phyloP scores from a whole-genome alignment of 139 green algal species.

The Picocystis salinarum region DNA sequence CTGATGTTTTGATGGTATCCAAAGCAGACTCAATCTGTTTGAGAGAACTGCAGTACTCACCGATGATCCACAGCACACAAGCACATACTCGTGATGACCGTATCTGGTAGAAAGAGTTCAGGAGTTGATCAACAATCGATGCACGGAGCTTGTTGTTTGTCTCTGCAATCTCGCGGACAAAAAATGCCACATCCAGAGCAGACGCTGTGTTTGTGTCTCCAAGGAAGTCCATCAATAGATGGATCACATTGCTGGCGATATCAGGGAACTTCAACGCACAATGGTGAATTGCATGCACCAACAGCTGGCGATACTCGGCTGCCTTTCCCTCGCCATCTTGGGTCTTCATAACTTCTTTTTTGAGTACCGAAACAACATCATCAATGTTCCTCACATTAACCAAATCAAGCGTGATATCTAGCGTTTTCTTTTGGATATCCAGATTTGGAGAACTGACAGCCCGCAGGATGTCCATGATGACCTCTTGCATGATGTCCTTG shows the following conservation, averaged over 20 bases:
- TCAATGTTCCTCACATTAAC: constrained; percentile 72
- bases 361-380: constrained; percentile 75
- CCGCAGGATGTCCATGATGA: constrained; percentile 92
- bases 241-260: constrained; percentile 71
- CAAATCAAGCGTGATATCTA: constrained; percentile 88
- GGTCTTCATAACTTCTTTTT: constrained; percentile 90
- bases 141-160: constrained; percentile 71
- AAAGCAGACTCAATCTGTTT: constrained; percentile 53
- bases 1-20: constrained; percentile 43
- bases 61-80: constrained; percentile 83
- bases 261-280: constrained; percentile 90
- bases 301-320: constrained; percentile 81
- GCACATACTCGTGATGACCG: constrained; percentile 57
- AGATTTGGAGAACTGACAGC: constrained; percentile 73
- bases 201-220: constrained; percentile 59
- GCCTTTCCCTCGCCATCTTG: constrained; percentile 59
- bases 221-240: constrained; percentile 97
- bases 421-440: constrained; percentile 84
- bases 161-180: constrained; percentile 87
- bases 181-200: constrained; percentile 72
- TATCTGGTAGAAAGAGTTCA: constrained; percentile 71
- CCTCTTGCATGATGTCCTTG: constrained; percentile 62
- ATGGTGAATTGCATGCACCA: constrained; percentile 82
- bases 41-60: constrained; percentile 56
- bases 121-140: constrained; percentile 62